Base-by-base conservation (phyloP, 2,329 filamentous ascomycete species). In the Xylaria sp. region DNA sequence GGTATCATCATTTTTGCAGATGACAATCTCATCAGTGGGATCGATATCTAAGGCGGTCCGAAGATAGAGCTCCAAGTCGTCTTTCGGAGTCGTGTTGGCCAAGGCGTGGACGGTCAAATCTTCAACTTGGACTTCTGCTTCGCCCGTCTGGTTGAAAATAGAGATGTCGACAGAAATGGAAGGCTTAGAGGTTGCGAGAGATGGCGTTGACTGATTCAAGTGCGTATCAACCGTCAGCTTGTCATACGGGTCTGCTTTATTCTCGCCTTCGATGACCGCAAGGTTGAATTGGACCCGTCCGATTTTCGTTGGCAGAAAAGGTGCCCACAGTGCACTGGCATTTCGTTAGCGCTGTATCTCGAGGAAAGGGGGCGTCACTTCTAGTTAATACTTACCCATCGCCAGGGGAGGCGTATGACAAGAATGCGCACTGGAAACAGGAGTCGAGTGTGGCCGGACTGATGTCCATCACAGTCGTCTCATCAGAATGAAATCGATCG, bases 381-480 rank as follows among this genome's bases (percentile, higher is more conserved):
- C 23, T 30, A 30, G 23, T 30, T 30, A 30, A 30, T 30, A 30
- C 23, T 30, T 30, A 70, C 10, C 67, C 70, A 47, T 79, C 76
- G 9, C 74, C 75, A 0, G 76, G 76, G 0, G 73, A 75, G 0
- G 76, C 70, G 23, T 75, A 74, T 0, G 76, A 69, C n/a, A 75
- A 68, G 56, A 78, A 79, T 0, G 75, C 74, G 0, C 75, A 71
- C 52, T 79, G 76, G 5, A 79, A 70, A 58, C 75, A 78, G 18
- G 68, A 70, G 52, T 79, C 76, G 7, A 79, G 66, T 0, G 73
- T 76, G 0, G 76, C 76, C 1, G 76, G 76, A 59, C 76, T 77
- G 30, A 76, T 63, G 2, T 60, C 51, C 9, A 79, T 59, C 0
- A 48, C 55, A 0, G 76, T 78, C 1, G 72, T 73, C 34, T 79